Base-by-base conservation (phyloP, 495 filamentous ascomycete species). In the Penicillium paxilli region DNA sequence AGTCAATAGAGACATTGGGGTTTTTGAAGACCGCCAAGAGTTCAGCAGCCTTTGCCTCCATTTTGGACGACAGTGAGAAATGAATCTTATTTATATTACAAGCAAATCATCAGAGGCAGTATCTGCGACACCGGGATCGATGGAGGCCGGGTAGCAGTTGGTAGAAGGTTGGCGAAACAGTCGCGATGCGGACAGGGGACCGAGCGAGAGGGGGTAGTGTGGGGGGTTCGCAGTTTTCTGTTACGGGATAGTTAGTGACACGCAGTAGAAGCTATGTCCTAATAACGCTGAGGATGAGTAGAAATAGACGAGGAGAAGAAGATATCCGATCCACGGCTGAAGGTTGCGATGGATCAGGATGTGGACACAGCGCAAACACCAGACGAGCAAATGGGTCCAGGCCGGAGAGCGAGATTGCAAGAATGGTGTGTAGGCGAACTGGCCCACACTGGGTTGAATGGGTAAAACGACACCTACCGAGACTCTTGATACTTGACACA, bases 1-100 rank as follows among this genome's bases (percentile, higher is more conserved):
- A 72, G 52, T 95, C 90, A 60, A 87, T 74, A 6, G 85, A 77
- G 24, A 80, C 75, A 54, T 90, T 88, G 41, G 66, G 64, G 67
- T 84, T 87, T 63, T 85, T 87, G 51, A 93, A 78, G 44, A 84
- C 74, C 26, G 77, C 77, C 55, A 86, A 67, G 49, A 94, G 80
- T 71, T 86, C 83, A 37, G 74, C 75, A 20, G 72, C 72, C 57
- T 71, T 77, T 22, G 64, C 49, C 54, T 78, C 75, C 75, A 78
- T 78, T 17, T 48, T 72, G 16, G 44, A 47, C 20, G 32, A 41
- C 41, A 52, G 44, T 40, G 44, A 28, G 48, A 41, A n/a, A 41
- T 25, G 50, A n/a, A 28, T 51, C 40, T 38, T 7, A n/a, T 25
- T 46, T 30, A 42, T 49, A 40, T 62, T 22, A 64, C 10, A 41